Evolutionary conservation across 2,329 filamentous ascomycete species (phyloP).

Genomic region (Thermothelomyces thermophilus): DNA sequence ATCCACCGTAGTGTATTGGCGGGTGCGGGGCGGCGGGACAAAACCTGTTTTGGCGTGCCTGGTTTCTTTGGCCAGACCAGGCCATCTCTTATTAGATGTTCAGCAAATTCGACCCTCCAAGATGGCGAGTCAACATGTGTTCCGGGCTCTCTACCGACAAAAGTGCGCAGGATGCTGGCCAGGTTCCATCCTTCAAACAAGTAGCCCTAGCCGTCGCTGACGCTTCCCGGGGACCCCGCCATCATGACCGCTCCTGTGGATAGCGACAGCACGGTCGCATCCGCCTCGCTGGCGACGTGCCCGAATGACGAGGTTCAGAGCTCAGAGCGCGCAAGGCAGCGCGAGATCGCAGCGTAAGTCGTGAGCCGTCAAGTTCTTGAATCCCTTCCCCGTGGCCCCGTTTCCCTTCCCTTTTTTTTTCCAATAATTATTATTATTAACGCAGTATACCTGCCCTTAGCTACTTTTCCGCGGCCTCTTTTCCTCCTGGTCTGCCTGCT

Average conservation of each 20-base stretch:
- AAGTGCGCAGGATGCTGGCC: neutral
- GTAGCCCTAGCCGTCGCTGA: neutral
- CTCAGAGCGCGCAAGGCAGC: conserved; percentile 9
- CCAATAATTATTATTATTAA: too few relatives aligned
- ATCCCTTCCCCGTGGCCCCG: too few relatives aligned
- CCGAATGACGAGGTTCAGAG: neutral
- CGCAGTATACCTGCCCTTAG: conserved; percentile 1
- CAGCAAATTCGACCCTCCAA: too few relatives aligned
- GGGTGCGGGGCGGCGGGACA: too few relatives aligned
- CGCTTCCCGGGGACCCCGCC: neutral
- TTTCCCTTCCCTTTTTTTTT: neutral
- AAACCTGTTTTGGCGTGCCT: too few relatives aligned
- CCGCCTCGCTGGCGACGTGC: neutral
- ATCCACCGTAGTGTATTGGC: too few relatives aligned
- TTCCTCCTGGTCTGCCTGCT: conserved; percentile 11
- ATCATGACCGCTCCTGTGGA: neutral
- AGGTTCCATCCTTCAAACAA: neutral
- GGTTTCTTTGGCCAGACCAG: too few relatives aligned
- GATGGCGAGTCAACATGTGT: too few relatives aligned
- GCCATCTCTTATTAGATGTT: too few relatives aligned
- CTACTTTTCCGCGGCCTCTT: conserved; percentile 23
- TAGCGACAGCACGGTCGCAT: neutral
- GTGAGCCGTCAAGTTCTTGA: too few relatives aligned
- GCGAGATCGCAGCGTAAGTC: conserved; percentile 11
- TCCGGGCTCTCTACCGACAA: neutral